Evolutionary conservation across 192 early-diverging fungal species (phyloP).

Genomic region (Coemansia sp.): DNA sequence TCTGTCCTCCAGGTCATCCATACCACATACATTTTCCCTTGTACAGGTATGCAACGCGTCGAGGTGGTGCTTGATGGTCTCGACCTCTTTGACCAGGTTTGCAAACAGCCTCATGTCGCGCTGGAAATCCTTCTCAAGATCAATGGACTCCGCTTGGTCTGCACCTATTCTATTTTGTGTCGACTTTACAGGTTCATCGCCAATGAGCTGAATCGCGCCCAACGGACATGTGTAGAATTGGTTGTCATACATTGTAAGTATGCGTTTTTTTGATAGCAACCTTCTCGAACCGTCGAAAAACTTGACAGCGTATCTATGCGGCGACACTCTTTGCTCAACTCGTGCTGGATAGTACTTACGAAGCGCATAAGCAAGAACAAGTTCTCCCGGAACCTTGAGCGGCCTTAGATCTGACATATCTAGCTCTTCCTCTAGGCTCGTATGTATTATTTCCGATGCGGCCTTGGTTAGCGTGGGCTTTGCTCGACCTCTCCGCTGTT

Average conservation of each 20-base stretch:
- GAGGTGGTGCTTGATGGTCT: slow-evolving; percentile 20
- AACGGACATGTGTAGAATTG: slow-evolving; percentile 42
- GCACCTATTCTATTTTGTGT: background rate
- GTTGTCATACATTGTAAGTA: slow-evolving; percentile 44
- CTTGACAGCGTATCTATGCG: slow-evolving; percentile 24
- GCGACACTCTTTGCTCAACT: slow-evolving; percentile 12
- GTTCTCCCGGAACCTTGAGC: slow-evolving; percentile 46
- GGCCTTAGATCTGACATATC: slow-evolving; percentile 10
- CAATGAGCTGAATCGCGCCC: slow-evolving; percentile 33
- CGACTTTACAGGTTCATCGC: slow-evolving; percentile 27
- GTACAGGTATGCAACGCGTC: slow-evolving; percentile 38
- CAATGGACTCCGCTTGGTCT: background rate
- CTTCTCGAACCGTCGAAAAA: slow-evolving; percentile 40
- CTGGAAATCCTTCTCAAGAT: slow-evolving; percentile 35
- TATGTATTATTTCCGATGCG: slow-evolving; percentile 23
- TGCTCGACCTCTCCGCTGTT: background rate
- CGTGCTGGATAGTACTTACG: slow-evolving; percentile 52
- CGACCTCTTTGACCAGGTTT: slow-evolving; percentile 17
- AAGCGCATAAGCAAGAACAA: slow-evolving; percentile 31
- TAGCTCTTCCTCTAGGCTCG: slow-evolving; percentile 12
- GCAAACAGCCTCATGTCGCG: slow-evolving; percentile 19
- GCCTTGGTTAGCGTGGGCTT: slow-evolving; percentile 21
- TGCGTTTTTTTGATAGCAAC: slow-evolving; percentile 16
- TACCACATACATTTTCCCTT: slow-evolving; percentile 10
- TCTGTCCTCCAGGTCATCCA: slow-evolving; percentile 26